Evolutionary conservation across 306 rosid species (phyloP).

Genomic region (Malus fusca): DNA sequence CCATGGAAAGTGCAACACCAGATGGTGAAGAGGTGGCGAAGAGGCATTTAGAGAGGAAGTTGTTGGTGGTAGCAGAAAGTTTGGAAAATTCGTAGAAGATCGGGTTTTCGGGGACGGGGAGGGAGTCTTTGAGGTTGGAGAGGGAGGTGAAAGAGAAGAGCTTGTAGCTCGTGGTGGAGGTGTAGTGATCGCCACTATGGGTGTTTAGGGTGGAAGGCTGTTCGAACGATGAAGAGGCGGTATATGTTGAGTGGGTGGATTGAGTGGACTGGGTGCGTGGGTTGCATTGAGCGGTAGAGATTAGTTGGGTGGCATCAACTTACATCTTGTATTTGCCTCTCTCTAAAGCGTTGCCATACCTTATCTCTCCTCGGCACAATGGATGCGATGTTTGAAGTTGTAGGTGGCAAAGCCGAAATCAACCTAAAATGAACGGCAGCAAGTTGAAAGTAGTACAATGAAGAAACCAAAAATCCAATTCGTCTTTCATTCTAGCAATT

Average conservation of each 20-base stretch:
- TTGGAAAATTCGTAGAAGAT: slow-evolving; percentile 66
- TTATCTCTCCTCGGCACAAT: too few species aligned
- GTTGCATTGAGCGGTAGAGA: slow-evolving; percentile 2
- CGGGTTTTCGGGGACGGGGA: slow-evolving; percentile 46
- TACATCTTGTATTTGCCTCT: slow-evolving; percentile 55
- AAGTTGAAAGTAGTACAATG: too few species aligned
- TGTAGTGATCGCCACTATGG: not conserved
- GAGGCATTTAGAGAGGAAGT: slow-evolving; percentile 63
- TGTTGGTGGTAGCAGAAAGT: slow-evolving; percentile 63
- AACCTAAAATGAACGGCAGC: too few species aligned
- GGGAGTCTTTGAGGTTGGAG: slow-evolving; percentile 28
- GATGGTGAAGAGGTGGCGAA: slow-evolving; percentile 55
- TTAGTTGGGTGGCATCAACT: slow-evolving; percentile 26
- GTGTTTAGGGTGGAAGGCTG: slow-evolving; percentile 27
- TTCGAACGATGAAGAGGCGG: not conserved
- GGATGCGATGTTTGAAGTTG: too few species aligned
- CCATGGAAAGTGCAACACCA: slow-evolving; percentile 76
- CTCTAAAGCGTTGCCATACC: too few species aligned
- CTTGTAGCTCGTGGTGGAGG: slow-evolving; percentile 24
- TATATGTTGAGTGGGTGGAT: not conserved
- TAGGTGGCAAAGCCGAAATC: too few species aligned
- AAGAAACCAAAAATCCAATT: too few species aligned
- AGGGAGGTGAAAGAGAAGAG: slow-evolving; percentile 43
- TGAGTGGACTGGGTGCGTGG: not conserved
- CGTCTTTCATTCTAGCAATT: too few species aligned